Conservation (phyloP, 192 early-diverging fungal species). For the Rhizophagus prolifer region DNA sequence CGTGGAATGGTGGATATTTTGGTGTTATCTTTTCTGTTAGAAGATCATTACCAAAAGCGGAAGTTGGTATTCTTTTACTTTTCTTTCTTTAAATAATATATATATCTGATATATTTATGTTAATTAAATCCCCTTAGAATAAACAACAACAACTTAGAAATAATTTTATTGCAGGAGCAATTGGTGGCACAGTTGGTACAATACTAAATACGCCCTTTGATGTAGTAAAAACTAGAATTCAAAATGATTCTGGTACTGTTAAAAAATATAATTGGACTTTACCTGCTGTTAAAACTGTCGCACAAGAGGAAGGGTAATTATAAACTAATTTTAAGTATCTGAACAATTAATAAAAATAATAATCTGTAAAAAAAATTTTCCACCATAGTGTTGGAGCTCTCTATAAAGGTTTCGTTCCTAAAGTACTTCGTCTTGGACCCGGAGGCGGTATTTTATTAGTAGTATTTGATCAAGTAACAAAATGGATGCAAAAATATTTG, state of each 20-base stretch:
- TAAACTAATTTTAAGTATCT: too few species aligned
- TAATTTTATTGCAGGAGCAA: conserved; percentile 89
- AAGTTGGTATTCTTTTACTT: conserved; percentile 32
- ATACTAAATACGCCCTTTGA: conserved; percentile 93
- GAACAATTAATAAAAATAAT: neutral
- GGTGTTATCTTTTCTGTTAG: conserved; percentile 75
- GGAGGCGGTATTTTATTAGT: conserved; percentile 78
- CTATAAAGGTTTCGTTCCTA: conserved; percentile 94
- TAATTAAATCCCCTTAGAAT: conserved; percentile 39
- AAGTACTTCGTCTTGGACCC: conserved; percentile 92
- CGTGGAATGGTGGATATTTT: conserved; percentile 99
- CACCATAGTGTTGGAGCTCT: conserved; percentile 63
- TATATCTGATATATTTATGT: neutral
- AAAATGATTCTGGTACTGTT: conserved; percentile 70
- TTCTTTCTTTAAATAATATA: neutral
- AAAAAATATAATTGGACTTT: conserved; percentile 90
- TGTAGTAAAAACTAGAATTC: conserved; percentile 96
- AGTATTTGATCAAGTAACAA: conserved; percentile 85
- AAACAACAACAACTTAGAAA: conserved; percentile 72
- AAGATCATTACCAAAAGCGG: conserved; percentile 74
- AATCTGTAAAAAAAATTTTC: neutral
- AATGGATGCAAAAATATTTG: conserved; percentile 79
- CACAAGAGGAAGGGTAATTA: conserved; percentile 83
- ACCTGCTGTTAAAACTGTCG: conserved; percentile 73
- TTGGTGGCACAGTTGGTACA: conserved; percentile 93